A percentile compares a stretch with the other conserved stretches of the same genome.
phyloP scores from a whole-genome alignment of 2,329 filamentous ascomycete genomes.

The Colletotrichum eleusines region DNA sequence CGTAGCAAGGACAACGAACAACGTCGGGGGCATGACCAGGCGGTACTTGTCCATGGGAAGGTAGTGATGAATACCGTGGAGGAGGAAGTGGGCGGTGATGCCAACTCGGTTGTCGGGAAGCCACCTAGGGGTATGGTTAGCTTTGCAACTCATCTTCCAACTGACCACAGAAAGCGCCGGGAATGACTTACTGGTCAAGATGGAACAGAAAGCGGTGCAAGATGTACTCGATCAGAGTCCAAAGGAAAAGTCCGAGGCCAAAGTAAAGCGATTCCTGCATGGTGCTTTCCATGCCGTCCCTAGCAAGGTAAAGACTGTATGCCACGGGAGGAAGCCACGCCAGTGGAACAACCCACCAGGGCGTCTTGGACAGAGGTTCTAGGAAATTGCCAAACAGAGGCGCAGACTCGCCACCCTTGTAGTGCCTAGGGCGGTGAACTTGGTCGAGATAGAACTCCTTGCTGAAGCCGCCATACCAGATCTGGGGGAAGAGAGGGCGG shows the following conservation, averaged over 20 bases:
- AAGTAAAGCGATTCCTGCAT: slow-evolving; percentile 71
- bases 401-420: slow-evolving; percentile 91
- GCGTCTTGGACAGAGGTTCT: slow-evolving; percentile 95
- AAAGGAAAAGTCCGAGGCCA: slow-evolving; percentile 78
- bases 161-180: background rate
- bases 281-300: slow-evolving; percentile 67
- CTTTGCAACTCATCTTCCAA: background rate
- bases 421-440: slow-evolving; percentile 94
- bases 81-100: slow-evolving; percentile 89
- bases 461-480: slow-evolving; percentile 88
- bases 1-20: slow-evolving; percentile 85
- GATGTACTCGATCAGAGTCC: slow-evolving; percentile 91
- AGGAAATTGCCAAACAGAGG: slow-evolving; percentile 97
- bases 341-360: slow-evolving; percentile 90
- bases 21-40: slow-evolving; percentile 93
- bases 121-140: slow-evolving; percentile 67
- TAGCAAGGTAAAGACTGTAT: slow-evolving; percentile 78
- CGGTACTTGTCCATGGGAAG: slow-evolving; percentile 99
- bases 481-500: slow-evolving; percentile 85
- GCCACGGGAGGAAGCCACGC: slow-evolving; percentile 86
- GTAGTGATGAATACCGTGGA: slow-evolving; percentile 98
- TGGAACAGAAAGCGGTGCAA: slow-evolving; percentile 95
- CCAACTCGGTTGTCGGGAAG: slow-evolving; percentile 93
- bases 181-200: slow-evolving; percentile 80
- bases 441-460: slow-evolving; percentile 99